Evolutionary conservation across 768 basidiomycete species (phyloP), one percentile per base, ranked within the genome.

Genomic region (Boletus tylopilopsis): DNA sequence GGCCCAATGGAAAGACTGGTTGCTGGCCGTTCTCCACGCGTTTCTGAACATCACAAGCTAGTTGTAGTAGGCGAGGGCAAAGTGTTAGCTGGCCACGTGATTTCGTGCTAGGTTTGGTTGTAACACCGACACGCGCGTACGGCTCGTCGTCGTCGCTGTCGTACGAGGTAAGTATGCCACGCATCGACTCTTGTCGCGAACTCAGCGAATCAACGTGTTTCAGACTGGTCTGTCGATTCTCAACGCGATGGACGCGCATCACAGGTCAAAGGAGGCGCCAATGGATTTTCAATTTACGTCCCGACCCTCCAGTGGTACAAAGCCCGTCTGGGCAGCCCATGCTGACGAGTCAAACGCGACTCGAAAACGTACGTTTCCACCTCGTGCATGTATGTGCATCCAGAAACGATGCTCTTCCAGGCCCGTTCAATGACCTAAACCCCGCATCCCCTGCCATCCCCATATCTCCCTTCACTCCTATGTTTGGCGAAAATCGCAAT

Each of bases 281-380:
- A 93, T 93, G 90, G 90, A 93, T 68, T 93, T 83, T 68, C 82
- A 91, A 64, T 91, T 84, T 73, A 91, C 89, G 9, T 81, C 82
- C 56, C 77, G 88, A 22, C 76, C 79, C 15, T 77, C 64, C 53
- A 73, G 63, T 47, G 64, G 68, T 32, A 68, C 74, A 48, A 80
- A 73, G 61, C 80, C 84, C 2, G 79, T 75, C 3, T 88, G 86
- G 87, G 78, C 76, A 22, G 16, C 62, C 16, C 49, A 61, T 21
- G 47, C 54, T 19, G 76, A 80, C 22, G 76, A 79, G 42, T 62
- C 73, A n/a, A 74, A 67, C 58, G 78, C 81, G 22, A 78, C 83
- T 29, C 74, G 76, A 60, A 90, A 90, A 78, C 83, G 87, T 90
- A 72, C 60, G 80, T 71, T n/a, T 48, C 42, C 40, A 70, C 46